phyloP scores from a whole-genome alignment of 495 filamentous ascomycete genomes.

The Penicillium diatomitis region DNA sequence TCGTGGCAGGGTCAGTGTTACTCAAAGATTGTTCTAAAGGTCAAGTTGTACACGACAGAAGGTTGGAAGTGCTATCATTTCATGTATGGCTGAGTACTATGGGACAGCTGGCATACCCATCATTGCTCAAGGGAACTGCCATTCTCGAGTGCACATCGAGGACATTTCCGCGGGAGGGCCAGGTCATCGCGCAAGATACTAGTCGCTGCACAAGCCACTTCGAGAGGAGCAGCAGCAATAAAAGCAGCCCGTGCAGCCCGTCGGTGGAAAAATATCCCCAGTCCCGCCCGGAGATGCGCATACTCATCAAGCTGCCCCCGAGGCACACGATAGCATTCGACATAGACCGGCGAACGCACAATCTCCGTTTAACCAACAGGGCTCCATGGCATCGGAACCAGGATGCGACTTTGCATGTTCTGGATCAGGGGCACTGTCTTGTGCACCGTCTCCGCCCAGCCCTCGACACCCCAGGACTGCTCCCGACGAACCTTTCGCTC shows the following conservation, averaged over 20 bases:
- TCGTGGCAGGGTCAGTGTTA: too few species aligned
- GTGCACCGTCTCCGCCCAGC: conserved; percentile 97
- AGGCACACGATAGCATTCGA: too few species aligned
- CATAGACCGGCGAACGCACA: too few species aligned
- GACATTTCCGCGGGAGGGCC: conserved; percentile 1
- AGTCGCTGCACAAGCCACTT: background rate
- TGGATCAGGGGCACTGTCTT: conserved; percentile 97
- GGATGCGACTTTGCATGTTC: conserved; percentile 85
- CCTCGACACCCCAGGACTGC: conserved; percentile 90
- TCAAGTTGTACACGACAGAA: too few species aligned
- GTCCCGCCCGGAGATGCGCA: too few species aligned
- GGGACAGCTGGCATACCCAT: too few species aligned
- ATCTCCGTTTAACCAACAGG: conserved; percentile 57
- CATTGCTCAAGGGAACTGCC: background rate
- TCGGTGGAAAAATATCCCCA: too few species aligned
- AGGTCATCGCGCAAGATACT: background rate
- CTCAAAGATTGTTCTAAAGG: too few species aligned
- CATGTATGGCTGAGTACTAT: too few species aligned
- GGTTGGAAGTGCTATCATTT: too few species aligned
- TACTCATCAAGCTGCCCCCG: too few species aligned
- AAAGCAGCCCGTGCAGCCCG: background rate
- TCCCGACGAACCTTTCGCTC: conserved; percentile 86
- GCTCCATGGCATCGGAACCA: conserved; percentile 94
- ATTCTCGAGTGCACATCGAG: background rate
- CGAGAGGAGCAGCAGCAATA: too few species aligned